Base-by-base conservation (phyloP, 805 yeast genomes). In the Blastobotrys mokoenaii region DNA sequence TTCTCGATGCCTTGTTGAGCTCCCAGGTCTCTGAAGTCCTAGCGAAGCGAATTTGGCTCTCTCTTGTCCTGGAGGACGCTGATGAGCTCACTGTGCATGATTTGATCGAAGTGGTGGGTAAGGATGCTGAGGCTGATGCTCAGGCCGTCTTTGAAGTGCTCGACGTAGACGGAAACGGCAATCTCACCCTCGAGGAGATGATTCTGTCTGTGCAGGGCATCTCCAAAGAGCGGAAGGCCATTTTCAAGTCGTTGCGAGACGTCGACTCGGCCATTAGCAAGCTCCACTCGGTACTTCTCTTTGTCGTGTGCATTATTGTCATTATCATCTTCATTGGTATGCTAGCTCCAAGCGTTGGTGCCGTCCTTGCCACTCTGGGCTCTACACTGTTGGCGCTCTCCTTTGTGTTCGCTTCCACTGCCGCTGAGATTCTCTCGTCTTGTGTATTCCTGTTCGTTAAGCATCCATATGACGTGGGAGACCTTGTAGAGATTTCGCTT, bases 381-480 rank as follows among this genome's bases (percentile, higher is more conserved):
- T 58, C 71, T 9, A 53, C 70, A 0, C 44, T 67, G 29, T 57
- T 67, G 32, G 67, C 70, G 3, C 45, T 67, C 34, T 65, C 71
- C 10, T 67, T 65, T 49, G 56, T 68, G 36, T 63, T 67, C 43
- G 50, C 66, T 3, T 49, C 62, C 17, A 62, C 70, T 9, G 59
- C 62, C 12, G 68, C 63, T 44, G 72, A 67, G 47, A 50, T 67
- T n/a, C 56, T 68, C 39, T 58, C 63, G 16, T 60, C 69, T 3
- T 64, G 68, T 47, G 59, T 67, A 11, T 67, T 63, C 48, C 45
- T 67, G 45, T 67, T 67, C 41, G 69, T 64, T 40, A 67, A 67
- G 57, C 72, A 67, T 45, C 71, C 72, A 3, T 57, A 54, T 41
- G 72, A 67, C 47, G 63, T 64, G 7, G 71, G 71, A n/a, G 72